Evolutionary conservation across 108 stramenopile species (phyloP).

Genomic region (Aurantiochytrium sp.): DNA sequence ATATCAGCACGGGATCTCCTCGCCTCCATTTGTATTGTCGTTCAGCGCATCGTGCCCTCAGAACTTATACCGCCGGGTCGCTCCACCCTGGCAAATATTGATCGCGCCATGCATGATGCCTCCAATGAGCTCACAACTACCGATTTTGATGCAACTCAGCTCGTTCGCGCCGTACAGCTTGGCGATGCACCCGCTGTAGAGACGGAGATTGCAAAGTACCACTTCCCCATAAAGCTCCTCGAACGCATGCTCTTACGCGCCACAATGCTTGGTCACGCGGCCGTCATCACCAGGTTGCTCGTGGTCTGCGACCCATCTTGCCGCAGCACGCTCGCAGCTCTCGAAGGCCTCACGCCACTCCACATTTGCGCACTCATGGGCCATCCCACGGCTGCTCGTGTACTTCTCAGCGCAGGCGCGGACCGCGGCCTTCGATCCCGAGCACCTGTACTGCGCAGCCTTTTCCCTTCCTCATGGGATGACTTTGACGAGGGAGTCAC

Average conservation of each 20-base stretch:
- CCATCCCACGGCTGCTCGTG: background rate
- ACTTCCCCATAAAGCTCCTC: background rate
- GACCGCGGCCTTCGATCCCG: background rate
- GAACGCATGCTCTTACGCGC: background rate
- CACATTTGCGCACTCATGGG: constrained; percentile 1
- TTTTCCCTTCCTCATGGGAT: background rate
- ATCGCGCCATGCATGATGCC: background rate
- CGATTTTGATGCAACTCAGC: background rate
- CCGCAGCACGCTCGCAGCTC: background rate
- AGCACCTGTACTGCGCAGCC: background rate
- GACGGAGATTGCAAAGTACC: background rate
- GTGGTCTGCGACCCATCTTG: background rate
- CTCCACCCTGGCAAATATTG: background rate
- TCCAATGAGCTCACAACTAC: background rate
- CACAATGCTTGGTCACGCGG: background rate
- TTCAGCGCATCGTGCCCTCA: constrained; percentile 2
- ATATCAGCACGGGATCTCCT: background rate
- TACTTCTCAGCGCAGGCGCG: background rate
- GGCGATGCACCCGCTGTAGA: background rate
- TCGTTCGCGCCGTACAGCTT: background rate
- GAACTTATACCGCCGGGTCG: background rate
- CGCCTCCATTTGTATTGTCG: background rate
- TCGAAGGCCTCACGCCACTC: background rate
- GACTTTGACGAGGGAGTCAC: background rate
- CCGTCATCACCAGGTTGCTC: background rate